Evolutionary conservation across 177 flowering plant genomes (phyloP).

Genomic region (Telopea speciosissima): DNA sequence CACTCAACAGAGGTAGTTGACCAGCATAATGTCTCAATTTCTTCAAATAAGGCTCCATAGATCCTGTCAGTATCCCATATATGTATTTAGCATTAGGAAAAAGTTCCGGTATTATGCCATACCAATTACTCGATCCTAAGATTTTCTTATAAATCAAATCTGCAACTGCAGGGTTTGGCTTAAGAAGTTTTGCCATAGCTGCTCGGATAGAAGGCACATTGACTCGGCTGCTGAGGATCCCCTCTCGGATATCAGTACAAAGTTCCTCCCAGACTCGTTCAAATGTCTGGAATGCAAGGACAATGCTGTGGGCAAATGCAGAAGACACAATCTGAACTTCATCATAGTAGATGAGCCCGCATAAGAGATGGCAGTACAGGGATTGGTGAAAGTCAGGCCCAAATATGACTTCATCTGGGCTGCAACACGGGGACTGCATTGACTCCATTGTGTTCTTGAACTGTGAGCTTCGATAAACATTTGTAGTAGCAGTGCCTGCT

Average conservation of each 20-base stretch:
- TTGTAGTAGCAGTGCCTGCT: conserved; percentile 85
- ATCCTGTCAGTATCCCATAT: conserved; percentile 93
- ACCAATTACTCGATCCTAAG: too few species aligned
- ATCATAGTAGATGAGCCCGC: conserved; percentile 64
- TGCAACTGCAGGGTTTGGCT: conserved; percentile 50
- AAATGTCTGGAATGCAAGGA: conserved; percentile 70
- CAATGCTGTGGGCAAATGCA: conserved; percentile 81
- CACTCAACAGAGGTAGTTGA: conserved; percentile 55
- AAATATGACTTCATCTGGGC: conserved; percentile 93
- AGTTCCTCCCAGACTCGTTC: conserved; percentile 85
- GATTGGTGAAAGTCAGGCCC: conserved; percentile 80
- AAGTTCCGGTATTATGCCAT: too few species aligned
- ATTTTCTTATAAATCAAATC: too few species aligned
- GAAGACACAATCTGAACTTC: conserved; percentile 67
- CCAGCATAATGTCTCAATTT: conserved; percentile 95
- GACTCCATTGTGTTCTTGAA: conserved; percentile 60
- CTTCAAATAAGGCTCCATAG: conserved; percentile 85
- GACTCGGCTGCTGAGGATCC: conserved; percentile 44
- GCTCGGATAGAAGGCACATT: conserved; percentile 55
- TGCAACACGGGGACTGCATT: conserved; percentile 55
- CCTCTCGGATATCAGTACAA: conserved; percentile 54
- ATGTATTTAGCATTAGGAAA: conserved; percentile 53
- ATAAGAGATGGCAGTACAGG: conserved; percentile 86
- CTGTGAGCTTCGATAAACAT: conserved; percentile 48
- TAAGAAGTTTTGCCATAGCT: conserved; percentile 63